Conservation (phyloP, 139 green algal species). For the Closterium sp. region DNA sequence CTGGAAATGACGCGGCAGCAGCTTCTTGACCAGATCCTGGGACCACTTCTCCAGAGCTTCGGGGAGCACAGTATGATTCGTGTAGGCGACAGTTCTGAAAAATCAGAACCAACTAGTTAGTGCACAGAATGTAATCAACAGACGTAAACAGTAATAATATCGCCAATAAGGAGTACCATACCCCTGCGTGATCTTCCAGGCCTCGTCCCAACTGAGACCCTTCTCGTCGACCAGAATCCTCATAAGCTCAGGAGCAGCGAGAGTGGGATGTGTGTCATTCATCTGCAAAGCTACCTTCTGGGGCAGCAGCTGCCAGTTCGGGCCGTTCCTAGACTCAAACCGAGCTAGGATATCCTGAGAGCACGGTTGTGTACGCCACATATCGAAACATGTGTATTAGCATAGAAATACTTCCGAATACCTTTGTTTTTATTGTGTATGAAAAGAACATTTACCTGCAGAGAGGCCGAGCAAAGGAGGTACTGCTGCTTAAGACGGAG, state of each 20-base stretch:
- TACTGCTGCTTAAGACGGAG: constrained; percentile 99
- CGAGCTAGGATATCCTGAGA: constrained; percentile 55
- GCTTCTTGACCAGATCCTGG: constrained; percentile 84
- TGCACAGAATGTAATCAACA: no score
- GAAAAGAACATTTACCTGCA: constrained; percentile 61
- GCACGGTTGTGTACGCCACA: no score
- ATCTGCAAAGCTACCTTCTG: constrained; percentile 81
- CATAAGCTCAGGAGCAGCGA: constrained; percentile 95
- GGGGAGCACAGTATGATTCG: constrained; percentile 97
- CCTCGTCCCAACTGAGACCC: constrained; percentile 80
- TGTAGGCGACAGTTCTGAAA: constrained; percentile 74
- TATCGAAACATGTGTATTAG: no score
- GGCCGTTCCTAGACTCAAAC: constrained; percentile 36
- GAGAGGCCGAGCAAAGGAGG: constrained; percentile 91
- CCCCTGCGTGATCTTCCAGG: constrained; percentile 84
- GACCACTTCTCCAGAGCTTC: constrained; percentile 99
- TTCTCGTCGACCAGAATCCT: constrained; percentile 93
- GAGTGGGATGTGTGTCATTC: constrained; percentile 98
- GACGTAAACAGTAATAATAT: not conserved
- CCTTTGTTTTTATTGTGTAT: no score
- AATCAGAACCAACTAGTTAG: not conserved
- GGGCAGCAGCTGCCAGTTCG: constrained; percentile 49
- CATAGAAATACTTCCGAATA: no score
- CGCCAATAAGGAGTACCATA: constrained; percentile 43
- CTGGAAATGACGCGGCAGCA: constrained; percentile 95